These are phyloP conservation scores for Lasiosphaeria miniovina DNA, from an alignment of 495 filamentous ascomycete species.

Conservation along the genomic window DNA sequence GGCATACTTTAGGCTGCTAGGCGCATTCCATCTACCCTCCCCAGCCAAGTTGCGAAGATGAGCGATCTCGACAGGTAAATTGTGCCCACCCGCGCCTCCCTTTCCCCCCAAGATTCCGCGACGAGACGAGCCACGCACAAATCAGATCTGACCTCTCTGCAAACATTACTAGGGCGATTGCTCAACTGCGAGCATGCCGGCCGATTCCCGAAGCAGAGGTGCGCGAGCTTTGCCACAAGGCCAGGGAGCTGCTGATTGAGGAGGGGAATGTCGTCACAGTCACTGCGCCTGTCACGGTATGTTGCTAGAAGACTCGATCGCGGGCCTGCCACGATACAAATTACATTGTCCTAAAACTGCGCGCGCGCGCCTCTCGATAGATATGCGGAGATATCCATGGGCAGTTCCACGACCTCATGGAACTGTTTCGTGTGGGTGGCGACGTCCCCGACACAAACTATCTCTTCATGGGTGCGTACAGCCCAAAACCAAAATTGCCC, in stretches of 20 bases:
- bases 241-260: constrained; percentile 92
- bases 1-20: no score
- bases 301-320: neutral
- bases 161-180: constrained; percentile 67
- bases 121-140: neutral
- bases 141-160: neutral
- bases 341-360: neutral
- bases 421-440: constrained; percentile 92
- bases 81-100: neutral
- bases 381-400: constrained; percentile 99
- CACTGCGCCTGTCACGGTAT: constrained; percentile 87
- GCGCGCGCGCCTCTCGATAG: constrained; percentile 29
- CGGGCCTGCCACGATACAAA: neutral
- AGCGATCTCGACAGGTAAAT: constrained; percentile 33
- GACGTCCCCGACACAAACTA: constrained; percentile 97
- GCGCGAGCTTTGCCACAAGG: constrained; percentile 95
- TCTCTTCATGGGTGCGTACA: constrained; percentile 79
- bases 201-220: constrained; percentile 95
- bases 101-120: no score
- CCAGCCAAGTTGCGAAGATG: constrained; percentile 17
- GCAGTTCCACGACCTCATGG: constrained; percentile 98
- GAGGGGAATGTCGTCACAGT: constrained; percentile 97
- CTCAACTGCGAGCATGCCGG: constrained; percentile 88
- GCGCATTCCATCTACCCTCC: neutral
- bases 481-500: constrained; percentile 3